These are phyloP conservation scores for Scheffersomyces lignosus DNA, from an alignment of 805 yeast species.

Conservation along the genomic window DNA sequence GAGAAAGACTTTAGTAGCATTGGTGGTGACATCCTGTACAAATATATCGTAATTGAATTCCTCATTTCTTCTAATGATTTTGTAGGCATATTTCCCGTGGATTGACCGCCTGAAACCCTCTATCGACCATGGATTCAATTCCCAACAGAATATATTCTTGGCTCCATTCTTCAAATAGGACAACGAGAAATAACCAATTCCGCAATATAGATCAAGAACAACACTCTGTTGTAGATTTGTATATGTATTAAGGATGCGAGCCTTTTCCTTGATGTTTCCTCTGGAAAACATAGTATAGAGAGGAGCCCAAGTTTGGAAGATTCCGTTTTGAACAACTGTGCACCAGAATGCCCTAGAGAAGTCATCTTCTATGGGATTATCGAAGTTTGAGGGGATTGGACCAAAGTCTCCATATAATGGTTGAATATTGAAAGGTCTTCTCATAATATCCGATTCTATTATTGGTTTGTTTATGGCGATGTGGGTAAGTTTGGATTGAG, in stretches of 20 bases:
- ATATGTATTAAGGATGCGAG: conserved; percentile 53
- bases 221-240: conserved; percentile 35
- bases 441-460: conserved; percentile 48
- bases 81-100: conserved; percentile 42
- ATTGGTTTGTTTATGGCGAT: conserved; percentile 76
- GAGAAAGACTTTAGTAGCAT: conserved; percentile 41
- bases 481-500: conserved; percentile 43
- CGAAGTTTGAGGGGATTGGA: conserved; percentile 25
- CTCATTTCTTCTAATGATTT: conserved; percentile 29
- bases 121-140: conserved; percentile 80
- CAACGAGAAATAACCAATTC: conserved; percentile 82
- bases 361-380: conserved; percentile 43
- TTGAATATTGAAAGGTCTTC: conserved; percentile 62
- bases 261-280: conserved; percentile 82
- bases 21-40: conserved; percentile 11
- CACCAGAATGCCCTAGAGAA: conserved; percentile 70
- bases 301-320: conserved; percentile 83
- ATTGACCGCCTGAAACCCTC: conserved; percentile 67
- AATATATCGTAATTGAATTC: conserved; percentile 22
- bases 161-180: conserved; percentile 62
- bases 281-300: conserved; percentile 82
- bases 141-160: conserved; percentile 67
- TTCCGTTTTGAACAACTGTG: conserved; percentile 65
- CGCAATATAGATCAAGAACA: conserved; percentile 74
- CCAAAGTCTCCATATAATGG: conserved; percentile 73